A percentile compares a stretch with the other conserved stretches of the same genome.
These are phyloP conservation scores for Monosporascus sp. DNA, from an alignment of 2,329 filamentous ascomycete genomes.

Conservation along the genomic window DNA sequence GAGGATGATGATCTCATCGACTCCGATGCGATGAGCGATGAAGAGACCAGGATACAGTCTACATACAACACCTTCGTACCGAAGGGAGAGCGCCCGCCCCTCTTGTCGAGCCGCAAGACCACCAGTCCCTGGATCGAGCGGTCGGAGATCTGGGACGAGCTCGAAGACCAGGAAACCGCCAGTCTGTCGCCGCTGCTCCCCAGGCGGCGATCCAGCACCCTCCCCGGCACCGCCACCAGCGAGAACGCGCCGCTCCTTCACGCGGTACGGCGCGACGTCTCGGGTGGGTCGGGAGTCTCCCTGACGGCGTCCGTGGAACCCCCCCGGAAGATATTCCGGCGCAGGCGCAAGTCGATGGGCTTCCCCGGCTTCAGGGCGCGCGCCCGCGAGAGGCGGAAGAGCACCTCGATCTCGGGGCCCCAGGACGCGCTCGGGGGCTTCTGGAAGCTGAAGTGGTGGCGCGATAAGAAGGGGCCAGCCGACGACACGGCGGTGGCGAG, in stretches of 20 bases:
- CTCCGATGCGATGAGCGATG: slow-evolving; percentile 40
- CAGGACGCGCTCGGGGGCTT: slow-evolving; percentile 49
- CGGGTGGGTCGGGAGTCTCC: slow-evolving; percentile 23
- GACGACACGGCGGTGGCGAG: slow-evolving; percentile 12
- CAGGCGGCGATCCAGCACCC: slow-evolving; percentile 43
- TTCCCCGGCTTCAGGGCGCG: slow-evolving; percentile 58
- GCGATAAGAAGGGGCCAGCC: slow-evolving; percentile 12
- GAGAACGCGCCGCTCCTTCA: slow-evolving; percentile 18
- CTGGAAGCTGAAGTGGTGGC: slow-evolving; percentile 54
- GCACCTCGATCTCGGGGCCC: slow-evolving; percentile 29
- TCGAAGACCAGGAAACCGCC: slow-evolving; percentile 64
- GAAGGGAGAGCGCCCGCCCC: slow-evolving; percentile 31
- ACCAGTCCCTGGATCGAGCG: slow-evolving; percentile 59
- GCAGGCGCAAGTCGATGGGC: slow-evolving; percentile 53
- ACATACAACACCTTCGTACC: slow-evolving; percentile 46
- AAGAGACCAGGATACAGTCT: slow-evolving; percentile 31
- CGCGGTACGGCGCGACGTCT: slow-evolving; percentile 23
- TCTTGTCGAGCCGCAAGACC: slow-evolving; percentile 40
- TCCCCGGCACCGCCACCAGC: slow-evolving; percentile 32
- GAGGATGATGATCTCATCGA: slow-evolving; percentile 54
- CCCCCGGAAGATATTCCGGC: slow-evolving; percentile 30
- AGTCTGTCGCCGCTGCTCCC: slow-evolving; percentile 29
- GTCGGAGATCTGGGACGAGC: slow-evolving; percentile 81
- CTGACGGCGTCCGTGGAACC: slow-evolving; percentile 15
- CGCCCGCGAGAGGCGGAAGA: slow-evolving; percentile 32